Conservation (phyloP, 345 rosid genomes). For the Linum trigynum region DNA sequence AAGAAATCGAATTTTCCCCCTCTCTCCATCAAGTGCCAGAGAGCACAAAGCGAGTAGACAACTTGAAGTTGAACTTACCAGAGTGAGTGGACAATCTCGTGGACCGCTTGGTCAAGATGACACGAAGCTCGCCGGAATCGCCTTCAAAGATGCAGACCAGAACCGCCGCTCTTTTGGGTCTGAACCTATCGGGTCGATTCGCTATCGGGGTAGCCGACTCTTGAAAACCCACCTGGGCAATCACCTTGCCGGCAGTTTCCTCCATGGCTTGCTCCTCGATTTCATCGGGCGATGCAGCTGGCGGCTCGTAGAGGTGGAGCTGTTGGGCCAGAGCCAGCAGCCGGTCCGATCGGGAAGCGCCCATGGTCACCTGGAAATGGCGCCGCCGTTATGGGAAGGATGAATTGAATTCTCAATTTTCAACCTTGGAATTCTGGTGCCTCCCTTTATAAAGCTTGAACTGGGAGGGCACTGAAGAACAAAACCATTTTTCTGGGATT, state of each 20-base stretch:
- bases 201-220: slow-evolving; percentile 49
- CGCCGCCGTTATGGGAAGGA: slow-evolving; percentile 9
- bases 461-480: too few relatives aligned
- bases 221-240: slow-evolving; percentile 77
- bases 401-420: slow-evolving; percentile 4
- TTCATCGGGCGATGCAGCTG: slow-evolving; percentile 25
- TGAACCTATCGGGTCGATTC: slow-evolving; percentile 39
- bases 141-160: slow-evolving; percentile 85
- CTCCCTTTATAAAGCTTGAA: too few relatives aligned
- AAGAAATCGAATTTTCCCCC: too few relatives aligned
- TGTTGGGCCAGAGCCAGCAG: slow-evolving; percentile 54
- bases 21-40: too few relatives aligned
- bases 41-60: too few relatives aligned
- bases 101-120: slow-evolving; percentile 78
- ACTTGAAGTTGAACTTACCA: slow-evolving; percentile 37
- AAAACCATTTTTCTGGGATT: too few relatives aligned
- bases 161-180: slow-evolving; percentile 84
- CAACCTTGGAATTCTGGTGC: too few relatives aligned
- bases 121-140: slow-evolving; percentile 68
- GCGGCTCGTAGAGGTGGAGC: slow-evolving; percentile 65
- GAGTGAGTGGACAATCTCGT: slow-evolving; percentile 71
- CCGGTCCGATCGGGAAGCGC: slow-evolving; percentile 30
- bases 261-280: slow-evolving; percentile 34
- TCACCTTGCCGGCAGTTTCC: slow-evolving; percentile 54
- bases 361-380: slow-evolving; percentile 35